A percentile compares a stretch with the other conserved stretches of the same genome.
Evolutionary conservation across 306 rosid species (phyloP).

Genomic region (Quercus gilva): DNA sequence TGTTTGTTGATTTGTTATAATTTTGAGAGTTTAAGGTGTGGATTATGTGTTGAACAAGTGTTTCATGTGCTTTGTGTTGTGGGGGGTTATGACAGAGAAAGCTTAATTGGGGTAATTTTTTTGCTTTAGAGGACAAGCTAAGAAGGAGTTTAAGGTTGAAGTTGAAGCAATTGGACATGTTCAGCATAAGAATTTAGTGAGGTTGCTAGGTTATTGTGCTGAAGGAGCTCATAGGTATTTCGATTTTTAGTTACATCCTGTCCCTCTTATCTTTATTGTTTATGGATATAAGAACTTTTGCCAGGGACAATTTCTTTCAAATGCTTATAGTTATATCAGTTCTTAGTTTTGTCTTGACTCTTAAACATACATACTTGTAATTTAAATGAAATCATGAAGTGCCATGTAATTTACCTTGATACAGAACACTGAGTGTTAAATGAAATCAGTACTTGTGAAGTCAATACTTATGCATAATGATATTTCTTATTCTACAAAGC

Average conservation of each 20-base stretch:
- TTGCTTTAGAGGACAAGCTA: constrained; percentile 58
- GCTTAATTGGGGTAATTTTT: neutral
- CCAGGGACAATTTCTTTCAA: no score
- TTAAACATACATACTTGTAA: no score
- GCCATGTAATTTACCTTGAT: no score
- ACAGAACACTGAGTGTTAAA: no score
- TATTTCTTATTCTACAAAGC: no score
- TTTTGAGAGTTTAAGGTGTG: neutral
- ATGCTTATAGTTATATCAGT: no score
- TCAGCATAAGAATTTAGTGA: constrained; percentile 63
- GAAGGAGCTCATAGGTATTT: constrained; percentile 62
- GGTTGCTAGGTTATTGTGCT: constrained; percentile 64
- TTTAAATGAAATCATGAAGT: no score
- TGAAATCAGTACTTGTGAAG: no score
- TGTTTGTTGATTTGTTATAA: no score
- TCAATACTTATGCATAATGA: no score
- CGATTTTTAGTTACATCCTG: neutral
- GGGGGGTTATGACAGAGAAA: neutral
- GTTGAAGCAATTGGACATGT: constrained; percentile 73
- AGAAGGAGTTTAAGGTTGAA: constrained; percentile 66
- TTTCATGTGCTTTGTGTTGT: neutral
- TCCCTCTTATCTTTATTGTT: neutral
- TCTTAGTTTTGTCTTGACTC: no score
- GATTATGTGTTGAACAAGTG: neutral
- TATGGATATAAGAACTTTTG: no score